These are phyloP conservation scores for Puccinia hordei DNA, from an alignment of 1,284 basidiomycete genomes.

Conservation along the genomic window DNA sequence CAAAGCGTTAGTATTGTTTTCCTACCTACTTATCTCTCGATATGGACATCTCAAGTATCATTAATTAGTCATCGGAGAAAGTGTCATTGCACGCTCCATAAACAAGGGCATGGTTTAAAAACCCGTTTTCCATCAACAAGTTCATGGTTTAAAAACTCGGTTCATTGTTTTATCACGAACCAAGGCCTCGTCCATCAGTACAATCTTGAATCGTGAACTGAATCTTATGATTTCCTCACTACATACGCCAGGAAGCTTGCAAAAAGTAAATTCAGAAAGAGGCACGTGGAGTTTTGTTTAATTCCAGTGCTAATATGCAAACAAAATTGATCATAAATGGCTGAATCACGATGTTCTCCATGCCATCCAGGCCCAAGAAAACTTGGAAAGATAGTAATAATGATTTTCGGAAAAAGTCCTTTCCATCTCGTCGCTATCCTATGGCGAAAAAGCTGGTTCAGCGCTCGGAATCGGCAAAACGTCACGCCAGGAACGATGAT, in stretches of 20 bases:
- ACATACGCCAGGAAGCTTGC: background rate
- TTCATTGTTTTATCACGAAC: background rate
- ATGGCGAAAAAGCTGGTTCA: background rate
- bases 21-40: background rate
- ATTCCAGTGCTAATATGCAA: no score
- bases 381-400: background rate
- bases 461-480: background rate
- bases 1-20: background rate
- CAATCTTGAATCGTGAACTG: background rate
- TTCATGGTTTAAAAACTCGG: no score
- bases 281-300: background rate
- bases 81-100: no score
- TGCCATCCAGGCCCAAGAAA: constrained; percentile 17
- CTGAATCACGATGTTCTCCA: background rate
- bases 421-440: background rate
- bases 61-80: no score
- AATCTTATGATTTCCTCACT: background rate
- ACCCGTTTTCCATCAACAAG: no score
- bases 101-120: no score
- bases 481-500: background rate
- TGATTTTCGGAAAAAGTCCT: background rate
- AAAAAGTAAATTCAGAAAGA: background rate
- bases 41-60: background rate
- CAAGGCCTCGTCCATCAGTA: background rate
- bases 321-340: background rate